phyloP scores from a whole-genome alignment of 2,329 filamentous ascomycete genomes.

The Microdochium nivale region DNA sequence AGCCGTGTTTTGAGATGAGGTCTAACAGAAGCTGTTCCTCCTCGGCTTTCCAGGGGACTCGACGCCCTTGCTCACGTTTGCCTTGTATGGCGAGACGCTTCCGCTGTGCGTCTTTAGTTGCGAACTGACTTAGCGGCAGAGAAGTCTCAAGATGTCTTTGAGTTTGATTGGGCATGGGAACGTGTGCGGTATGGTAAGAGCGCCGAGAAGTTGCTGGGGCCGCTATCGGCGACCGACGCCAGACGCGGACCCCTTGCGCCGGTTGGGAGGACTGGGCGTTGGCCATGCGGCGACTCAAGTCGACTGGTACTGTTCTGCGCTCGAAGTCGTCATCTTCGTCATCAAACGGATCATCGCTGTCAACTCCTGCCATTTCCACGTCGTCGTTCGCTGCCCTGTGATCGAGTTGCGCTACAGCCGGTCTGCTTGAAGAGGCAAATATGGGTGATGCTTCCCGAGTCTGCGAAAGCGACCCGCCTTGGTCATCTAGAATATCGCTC shows the following conservation, averaged over 20 bases:
- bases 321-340: conserved; percentile 12
- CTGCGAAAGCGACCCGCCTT: neutral
- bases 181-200: neutral
- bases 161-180: neutral
- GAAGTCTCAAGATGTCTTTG: neutral
- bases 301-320: conserved; percentile 12
- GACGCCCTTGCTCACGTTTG: conserved; percentile 18
- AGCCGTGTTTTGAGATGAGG: conserved; percentile 27
- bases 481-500: neutral
- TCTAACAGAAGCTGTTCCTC: conserved; percentile 33
- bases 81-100: neutral
- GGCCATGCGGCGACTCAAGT: conserved; percentile 4
- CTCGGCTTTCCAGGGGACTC: conserved; percentile 29
- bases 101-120: neutral
- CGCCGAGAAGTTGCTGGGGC: neutral
- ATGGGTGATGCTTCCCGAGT: neutral
- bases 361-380: conserved; percentile 2
- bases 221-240: neutral
- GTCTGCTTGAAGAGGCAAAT: neutral
- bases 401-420: neutral
- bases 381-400: neutral
- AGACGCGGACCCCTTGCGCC: neutral
- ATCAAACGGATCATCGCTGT: conserved; percentile 1
- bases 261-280: neutral
- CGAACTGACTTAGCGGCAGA: no score